Evolutionary conservation across 2,329 filamentous ascomycete species (phyloP).

Genomic region (Huntiella abstrusa): DNA sequence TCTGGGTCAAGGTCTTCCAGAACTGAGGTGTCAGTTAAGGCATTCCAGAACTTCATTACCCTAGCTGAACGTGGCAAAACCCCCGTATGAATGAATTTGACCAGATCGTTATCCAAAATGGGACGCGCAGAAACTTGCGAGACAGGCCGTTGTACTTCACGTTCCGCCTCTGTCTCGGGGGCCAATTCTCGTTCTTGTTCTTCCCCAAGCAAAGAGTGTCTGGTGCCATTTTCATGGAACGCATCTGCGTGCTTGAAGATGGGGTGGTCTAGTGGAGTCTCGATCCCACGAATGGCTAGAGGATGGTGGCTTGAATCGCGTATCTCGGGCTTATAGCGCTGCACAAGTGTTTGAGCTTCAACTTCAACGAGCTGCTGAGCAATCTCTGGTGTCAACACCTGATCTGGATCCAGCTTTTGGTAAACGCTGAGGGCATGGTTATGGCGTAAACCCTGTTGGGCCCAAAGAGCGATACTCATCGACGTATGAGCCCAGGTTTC

Average conservation of each 20-base stretch:
- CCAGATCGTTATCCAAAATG: slow-evolving; percentile 18
- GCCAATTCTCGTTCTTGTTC: slow-evolving; percentile 52
- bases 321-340: slow-evolving; percentile 28
- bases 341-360: slow-evolving; percentile 32
- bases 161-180: slow-evolving; percentile 43
- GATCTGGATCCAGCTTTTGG: too few relatives aligned
- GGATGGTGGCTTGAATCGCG: not conserved
- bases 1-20: slow-evolving; percentile 17
- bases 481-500: slow-evolving; percentile 34
- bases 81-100: slow-evolving; percentile 22
- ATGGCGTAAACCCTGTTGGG: slow-evolving; percentile 35
- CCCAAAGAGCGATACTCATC: slow-evolving; percentile 39
- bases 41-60: slow-evolving; percentile 26
- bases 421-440: slow-evolving; percentile 19
- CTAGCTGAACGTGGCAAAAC: slow-evolving; percentile 15
- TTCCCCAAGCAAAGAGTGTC: slow-evolving; percentile 29
- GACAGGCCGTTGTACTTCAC: slow-evolving; percentile 26
- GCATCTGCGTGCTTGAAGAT: slow-evolving; percentile 2
- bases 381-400: slow-evolving; percentile 18
- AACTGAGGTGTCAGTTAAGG: slow-evolving; percentile 24
- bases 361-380: slow-evolving; percentile 31
- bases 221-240: not conserved
- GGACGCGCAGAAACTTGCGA: too few relatives aligned
- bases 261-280: not conserved
- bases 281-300: not conserved